These are phyloP conservation scores for Collariella sp. DNA, from an alignment of 495 filamentous ascomycete genomes.

Conservation along the genomic window DNA sequence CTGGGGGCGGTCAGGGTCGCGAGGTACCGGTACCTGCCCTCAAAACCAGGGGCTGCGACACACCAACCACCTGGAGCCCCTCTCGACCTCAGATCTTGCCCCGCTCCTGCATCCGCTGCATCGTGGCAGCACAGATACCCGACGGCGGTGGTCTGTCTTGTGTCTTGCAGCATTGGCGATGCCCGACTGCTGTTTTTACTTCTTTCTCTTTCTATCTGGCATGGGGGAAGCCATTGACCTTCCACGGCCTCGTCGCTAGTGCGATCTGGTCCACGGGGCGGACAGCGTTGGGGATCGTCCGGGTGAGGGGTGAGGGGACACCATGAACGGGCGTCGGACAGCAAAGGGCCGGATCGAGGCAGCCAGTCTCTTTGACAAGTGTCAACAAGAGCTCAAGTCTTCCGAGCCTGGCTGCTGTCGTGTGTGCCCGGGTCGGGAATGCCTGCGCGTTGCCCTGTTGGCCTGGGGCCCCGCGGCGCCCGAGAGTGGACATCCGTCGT, in stretches of 20 bases:
- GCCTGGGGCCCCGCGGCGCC: constrained; percentile 1
- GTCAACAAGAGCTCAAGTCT: not conserved
- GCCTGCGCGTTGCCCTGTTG: not conserved
- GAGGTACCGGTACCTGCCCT: constrained; percentile 28
- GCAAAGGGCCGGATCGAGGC: not conserved
- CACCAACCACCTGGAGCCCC: not conserved
- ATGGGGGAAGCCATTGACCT: not conserved
- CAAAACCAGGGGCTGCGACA: not conserved
- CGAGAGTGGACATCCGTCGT: not conserved
- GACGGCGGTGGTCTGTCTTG: not conserved
- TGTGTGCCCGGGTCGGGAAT: constrained; percentile 1
- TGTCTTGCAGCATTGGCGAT: not conserved
- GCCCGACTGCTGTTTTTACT: not conserved
- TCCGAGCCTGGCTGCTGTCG: not conserved
- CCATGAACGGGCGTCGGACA: not conserved
- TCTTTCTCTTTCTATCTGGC: not conserved
- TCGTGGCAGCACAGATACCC: constrained; percentile 6
- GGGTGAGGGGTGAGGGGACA: not conserved
- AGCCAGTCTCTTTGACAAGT: not conserved
- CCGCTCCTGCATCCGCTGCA: constrained; percentile 10
- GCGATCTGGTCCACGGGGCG: not conserved
- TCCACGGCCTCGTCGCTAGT: not conserved
- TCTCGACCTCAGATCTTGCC: not conserved
- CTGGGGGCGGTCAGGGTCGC: constrained; percentile 22
- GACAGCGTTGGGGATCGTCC: constrained; percentile 10